Evolutionary conservation across 1,139 yeast genomes (phyloP).

Genomic region (Candida glucosophila): DNA sequence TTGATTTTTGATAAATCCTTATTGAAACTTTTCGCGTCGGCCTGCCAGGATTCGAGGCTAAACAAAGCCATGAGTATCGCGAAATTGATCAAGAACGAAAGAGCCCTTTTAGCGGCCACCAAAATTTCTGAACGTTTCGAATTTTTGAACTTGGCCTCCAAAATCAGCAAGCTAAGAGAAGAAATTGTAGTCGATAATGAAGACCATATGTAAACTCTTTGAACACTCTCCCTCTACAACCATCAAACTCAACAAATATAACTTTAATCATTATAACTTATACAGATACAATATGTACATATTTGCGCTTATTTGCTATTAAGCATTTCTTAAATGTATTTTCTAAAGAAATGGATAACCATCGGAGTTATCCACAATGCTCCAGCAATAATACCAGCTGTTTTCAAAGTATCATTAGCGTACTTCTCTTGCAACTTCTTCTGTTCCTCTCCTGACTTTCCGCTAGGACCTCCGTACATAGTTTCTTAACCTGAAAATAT

Average conservation of each 20-base stretch:
- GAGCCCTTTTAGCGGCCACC: constrained; percentile 75
- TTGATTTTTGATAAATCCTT: constrained; percentile 62
- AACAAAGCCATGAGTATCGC: constrained; percentile 67
- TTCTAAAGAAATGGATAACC: constrained; percentile 51
- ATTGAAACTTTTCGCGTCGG: constrained; percentile 64
- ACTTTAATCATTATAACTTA: too few relatives aligned
- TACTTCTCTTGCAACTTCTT: constrained; percentile 64
- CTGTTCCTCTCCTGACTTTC: constrained; percentile 70
- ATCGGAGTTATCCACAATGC: constrained; percentile 75
- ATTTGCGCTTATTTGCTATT: constrained; percentile 1
- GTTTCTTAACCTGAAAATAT: constrained; percentile 4
- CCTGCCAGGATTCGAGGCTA: constrained; percentile 61
- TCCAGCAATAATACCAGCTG: constrained; percentile 66
- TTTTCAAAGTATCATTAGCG: constrained; percentile 56
- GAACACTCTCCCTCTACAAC: too few relatives aligned
- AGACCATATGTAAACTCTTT: constrained; percentile 11
- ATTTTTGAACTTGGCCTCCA: constrained; percentile 53
- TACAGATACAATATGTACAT: constrained; percentile 2
- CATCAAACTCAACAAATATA: too few relatives aligned
- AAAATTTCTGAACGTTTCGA: constrained; percentile 80
- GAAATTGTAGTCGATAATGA: constrained; percentile 23
- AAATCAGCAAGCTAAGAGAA: constrained; percentile 61
- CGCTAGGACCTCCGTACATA: constrained; percentile 78
- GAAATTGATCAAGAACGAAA: constrained; percentile 60
- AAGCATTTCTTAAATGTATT: constrained; percentile 36